Conservation (phyloP, 495 filamentous ascomycete genomes). For the Evernia prunastri region DNA sequence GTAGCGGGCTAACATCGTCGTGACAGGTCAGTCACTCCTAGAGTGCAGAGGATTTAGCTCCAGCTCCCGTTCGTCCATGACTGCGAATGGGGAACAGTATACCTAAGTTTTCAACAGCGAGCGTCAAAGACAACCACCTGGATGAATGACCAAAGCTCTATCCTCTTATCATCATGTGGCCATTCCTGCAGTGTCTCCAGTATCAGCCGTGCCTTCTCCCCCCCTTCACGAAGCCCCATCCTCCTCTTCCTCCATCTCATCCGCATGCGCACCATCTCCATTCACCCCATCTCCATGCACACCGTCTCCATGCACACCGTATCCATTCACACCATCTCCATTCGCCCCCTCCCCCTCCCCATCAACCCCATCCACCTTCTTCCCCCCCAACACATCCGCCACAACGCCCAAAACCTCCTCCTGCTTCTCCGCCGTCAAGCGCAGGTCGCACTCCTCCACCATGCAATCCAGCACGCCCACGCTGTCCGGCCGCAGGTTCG, state of each 20-base stretch:
- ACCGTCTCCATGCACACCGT: neutral
- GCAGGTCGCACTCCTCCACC: constrained; percentile 44
- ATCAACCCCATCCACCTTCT: constrained; percentile 25
- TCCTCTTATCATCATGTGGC: too few species aligned
- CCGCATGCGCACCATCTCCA: neutral
- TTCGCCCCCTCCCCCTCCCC: constrained; percentile 13
- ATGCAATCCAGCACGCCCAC: constrained; percentile 39
- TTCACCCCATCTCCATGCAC: neutral
- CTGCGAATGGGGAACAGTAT: neutral
- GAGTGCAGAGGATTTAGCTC: neutral
- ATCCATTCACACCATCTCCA: neutral
- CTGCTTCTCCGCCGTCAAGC: constrained; percentile 37
- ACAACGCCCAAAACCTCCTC: constrained; percentile 35
- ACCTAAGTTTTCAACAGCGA: too few species aligned
- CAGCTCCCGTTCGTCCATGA: neutral
- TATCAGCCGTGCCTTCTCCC: neutral
- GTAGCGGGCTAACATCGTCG: neutral
- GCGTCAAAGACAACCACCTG: too few species aligned
- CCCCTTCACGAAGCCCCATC: neutral
- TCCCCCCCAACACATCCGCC: constrained; percentile 33
- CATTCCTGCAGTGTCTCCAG: neutral
- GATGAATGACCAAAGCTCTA: too few species aligned
- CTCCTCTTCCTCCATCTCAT: neutral
- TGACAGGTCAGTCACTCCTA: neutral
- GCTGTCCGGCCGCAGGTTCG: constrained; percentile 47